Evolutionary conservation across 805 yeast genomes (phyloP).

Genomic region (Wickerhamiella allomyrinae): DNA sequence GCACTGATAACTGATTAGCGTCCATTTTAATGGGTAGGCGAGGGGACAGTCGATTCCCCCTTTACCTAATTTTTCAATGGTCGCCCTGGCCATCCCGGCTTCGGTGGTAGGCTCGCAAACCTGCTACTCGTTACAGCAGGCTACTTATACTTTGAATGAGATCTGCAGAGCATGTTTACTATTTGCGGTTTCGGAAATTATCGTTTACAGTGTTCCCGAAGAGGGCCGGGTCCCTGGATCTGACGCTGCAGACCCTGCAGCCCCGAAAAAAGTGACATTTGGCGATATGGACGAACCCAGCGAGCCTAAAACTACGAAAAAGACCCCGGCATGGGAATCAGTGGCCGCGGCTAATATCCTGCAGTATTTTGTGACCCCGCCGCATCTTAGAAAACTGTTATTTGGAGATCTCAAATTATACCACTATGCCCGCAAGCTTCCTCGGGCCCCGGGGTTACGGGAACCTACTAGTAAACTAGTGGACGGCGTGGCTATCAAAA

Average conservation of each 20-base stretch:
- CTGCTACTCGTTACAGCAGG: slow-evolving; percentile 56
- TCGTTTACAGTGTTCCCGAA: slow-evolving; percentile 43
- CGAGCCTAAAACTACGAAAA: slow-evolving; percentile 11
- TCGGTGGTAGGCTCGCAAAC: slow-evolving; percentile 39
- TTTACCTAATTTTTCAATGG: slow-evolving; percentile 9
- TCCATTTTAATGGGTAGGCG: slow-evolving; percentile 4
- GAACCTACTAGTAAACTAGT: slow-evolving; percentile 27
- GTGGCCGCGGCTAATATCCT: slow-evolving; percentile 38
- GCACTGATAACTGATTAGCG: slow-evolving; percentile 41
- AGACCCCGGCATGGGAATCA: slow-evolving; percentile 16
- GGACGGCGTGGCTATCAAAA: slow-evolving; percentile 51
- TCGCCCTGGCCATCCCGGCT: slow-evolving; percentile 54
- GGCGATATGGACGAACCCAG: slow-evolving; percentile 14
- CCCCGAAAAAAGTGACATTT: slow-evolving; percentile 23
- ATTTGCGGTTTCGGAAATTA: slow-evolving; percentile 59
- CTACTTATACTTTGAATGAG: slow-evolving; percentile 60
- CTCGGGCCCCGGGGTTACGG: slow-evolving; percentile 58
- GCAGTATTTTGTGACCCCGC: slow-evolving; percentile 76
- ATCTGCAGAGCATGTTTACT: slow-evolving; percentile 61
- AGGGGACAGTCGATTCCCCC: not conserved
- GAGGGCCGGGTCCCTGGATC: slow-evolving; percentile 13
- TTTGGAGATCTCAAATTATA: slow-evolving; percentile 37
- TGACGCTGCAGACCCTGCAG: slow-evolving; percentile 18
- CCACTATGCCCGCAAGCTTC: slow-evolving; percentile 51
- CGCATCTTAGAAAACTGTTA: slow-evolving; percentile 52